These are phyloP conservation scores for Fraxinus pennsylvanica DNA, from an alignment of 257 asterid species.

Conservation along the genomic window DNA sequence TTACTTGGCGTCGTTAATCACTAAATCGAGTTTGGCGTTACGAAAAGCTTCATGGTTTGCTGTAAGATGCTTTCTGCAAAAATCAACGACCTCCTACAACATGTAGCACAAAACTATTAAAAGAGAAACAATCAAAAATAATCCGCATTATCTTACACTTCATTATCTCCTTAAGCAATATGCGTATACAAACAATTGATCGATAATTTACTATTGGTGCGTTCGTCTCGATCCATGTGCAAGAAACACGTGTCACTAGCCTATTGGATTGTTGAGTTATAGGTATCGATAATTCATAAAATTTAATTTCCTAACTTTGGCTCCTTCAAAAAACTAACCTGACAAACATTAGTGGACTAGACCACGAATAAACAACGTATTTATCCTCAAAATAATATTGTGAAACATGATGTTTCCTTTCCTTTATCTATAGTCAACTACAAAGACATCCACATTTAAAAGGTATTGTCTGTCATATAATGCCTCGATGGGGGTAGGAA, in stretches of 20 bases:
- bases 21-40: conserved; percentile 73
- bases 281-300: too few relatives aligned
- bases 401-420: not conserved
- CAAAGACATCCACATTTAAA: not conserved
- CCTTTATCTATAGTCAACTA: not conserved
- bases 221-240: not conserved
- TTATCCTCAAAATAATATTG: not conserved
- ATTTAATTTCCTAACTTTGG: not conserved
- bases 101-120: not conserved
- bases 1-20: conserved; percentile 91
- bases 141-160: not conserved
- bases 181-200: too few relatives aligned
- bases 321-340: not conserved
- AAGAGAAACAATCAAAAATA: not conserved
- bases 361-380: not conserved
- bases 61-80: conserved; percentile 73
- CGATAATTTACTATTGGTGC: too few relatives aligned
- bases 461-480: not conserved
- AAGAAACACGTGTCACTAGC: not conserved
- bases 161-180: not conserved
- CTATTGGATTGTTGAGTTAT: not conserved
- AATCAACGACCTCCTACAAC: conserved; percentile 90
- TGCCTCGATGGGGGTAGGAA: not conserved
- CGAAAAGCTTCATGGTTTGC: conserved; percentile 82
- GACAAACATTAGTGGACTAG: not conserved